phyloP scores from a whole-genome alignment of 2,329 filamentous ascomycete species.

The Colletotrichum australisinense region DNA sequence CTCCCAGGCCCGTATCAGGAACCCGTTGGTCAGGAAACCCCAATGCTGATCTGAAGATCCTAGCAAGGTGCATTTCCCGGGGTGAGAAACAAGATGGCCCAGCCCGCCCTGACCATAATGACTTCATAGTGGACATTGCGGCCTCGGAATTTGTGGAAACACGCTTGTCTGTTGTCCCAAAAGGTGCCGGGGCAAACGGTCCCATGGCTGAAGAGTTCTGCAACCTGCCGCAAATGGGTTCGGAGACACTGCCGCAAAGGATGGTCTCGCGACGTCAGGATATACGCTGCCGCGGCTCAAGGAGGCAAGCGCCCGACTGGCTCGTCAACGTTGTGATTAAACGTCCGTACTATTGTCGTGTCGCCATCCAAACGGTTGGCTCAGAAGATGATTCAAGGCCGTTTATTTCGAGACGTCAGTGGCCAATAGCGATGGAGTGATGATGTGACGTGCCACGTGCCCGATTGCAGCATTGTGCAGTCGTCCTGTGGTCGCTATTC shows the following conservation, averaged over 20 bases:
- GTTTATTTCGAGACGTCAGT: neutral
- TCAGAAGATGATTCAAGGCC: neutral
- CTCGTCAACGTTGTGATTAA: neutral
- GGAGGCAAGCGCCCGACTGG: neutral
- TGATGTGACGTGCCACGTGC: constrained; percentile 18
- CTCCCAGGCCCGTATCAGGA: neutral
- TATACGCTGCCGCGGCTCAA: constrained; percentile 1
- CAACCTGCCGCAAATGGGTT: neutral
- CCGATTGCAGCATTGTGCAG: constrained; percentile 6
- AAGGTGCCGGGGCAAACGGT: neutral
- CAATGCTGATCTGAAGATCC: neutral
- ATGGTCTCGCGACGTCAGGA: constrained; percentile 22
- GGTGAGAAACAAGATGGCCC: constrained; percentile 4
- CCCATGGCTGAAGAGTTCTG: neutral
- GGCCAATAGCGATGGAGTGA: constrained; percentile 1
- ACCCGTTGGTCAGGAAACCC: neutral
- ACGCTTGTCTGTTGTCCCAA: neutral
- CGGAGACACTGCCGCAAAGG: neutral
- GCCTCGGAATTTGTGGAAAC: constrained; percentile 23
- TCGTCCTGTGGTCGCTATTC: neutral
- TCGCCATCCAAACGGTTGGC: constrained; percentile 1
- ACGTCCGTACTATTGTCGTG: neutral
- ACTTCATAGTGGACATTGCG: constrained; percentile 35
- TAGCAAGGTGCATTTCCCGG: neutral
- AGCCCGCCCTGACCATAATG: constrained; percentile 19